A percentile compares a stretch with the other conserved stretches of the same genome.
Evolutionary conservation across 495 filamentous ascomycete genomes (phyloP).

Genomic region (Friedmanniomyces simplex): DNA sequence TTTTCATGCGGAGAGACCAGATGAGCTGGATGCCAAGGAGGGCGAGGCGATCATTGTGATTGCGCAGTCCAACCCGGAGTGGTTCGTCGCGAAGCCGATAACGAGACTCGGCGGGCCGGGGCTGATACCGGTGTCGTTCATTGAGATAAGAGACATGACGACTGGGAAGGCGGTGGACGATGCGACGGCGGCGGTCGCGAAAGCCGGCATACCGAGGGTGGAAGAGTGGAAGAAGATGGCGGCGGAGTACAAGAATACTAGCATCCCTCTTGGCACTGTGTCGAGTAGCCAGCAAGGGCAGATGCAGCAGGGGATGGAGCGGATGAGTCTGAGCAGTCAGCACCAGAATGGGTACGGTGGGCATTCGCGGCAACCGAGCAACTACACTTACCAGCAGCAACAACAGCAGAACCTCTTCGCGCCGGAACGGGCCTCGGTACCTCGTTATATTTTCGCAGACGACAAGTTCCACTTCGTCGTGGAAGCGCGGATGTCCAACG

Average conservation of each 20-base stretch:
- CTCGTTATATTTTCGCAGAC: constrained; percentile 90
- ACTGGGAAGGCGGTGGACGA: constrained; percentile 73
- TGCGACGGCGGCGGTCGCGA: constrained; percentile 72
- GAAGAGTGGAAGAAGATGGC: constrained; percentile 99
- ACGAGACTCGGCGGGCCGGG: constrained; percentile 88
- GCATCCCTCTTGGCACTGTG: constrained; percentile 88
- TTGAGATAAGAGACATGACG: constrained; percentile 91
- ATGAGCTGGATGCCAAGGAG: constrained; percentile 88
- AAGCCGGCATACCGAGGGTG: constrained; percentile 90
- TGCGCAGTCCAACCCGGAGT: constrained; percentile 97
- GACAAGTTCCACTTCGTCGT: constrained; percentile 99
- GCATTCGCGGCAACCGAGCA: constrained; percentile 31
- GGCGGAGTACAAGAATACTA: constrained; percentile 97
- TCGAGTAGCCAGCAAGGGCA: constrained; percentile 46
- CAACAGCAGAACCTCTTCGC: constrained; percentile 30
- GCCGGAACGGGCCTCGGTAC: constrained; percentile 71
- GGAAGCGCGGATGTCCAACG: constrained; percentile 83
- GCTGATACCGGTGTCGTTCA: constrained; percentile 91
- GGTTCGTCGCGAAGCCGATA: constrained; percentile 99
- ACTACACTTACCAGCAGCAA: constrained; percentile 36
- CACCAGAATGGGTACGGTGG: constrained; percentile 38
- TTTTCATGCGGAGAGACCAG: constrained; percentile 87
- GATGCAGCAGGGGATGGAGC: constrained; percentile 62
- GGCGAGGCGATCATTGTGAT: constrained; percentile 98
- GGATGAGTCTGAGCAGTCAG: constrained; percentile 57